Evolutionary conservation across 225 moss, liverwort and hornwort species (phyloP).

Genomic region (Thuidium tamariscinum): DNA sequence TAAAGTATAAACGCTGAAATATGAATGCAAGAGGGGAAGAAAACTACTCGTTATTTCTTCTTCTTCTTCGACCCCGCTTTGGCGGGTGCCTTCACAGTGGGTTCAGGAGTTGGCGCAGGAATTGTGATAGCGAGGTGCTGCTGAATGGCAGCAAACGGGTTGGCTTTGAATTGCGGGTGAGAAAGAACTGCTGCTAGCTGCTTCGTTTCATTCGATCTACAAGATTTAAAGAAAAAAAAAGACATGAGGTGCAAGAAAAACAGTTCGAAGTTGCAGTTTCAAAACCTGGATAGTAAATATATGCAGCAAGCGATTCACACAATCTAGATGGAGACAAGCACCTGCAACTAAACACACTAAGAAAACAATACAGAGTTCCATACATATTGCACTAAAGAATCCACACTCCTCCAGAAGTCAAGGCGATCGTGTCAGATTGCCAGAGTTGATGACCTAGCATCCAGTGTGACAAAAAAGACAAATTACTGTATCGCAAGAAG

Average conservation of each 20-base stretch:
- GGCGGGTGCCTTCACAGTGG: conserved; percentile 5
- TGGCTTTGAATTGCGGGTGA: conserved; percentile 68
- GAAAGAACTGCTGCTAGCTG: conserved; percentile 70
- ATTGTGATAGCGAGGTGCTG: conserved; percentile 62
- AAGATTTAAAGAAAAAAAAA: background rate
- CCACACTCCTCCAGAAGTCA: background rate
- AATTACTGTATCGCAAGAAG: background rate
- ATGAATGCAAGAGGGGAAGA: background rate
- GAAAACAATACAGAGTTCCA: background rate
- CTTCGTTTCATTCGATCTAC: conserved; percentile 54
- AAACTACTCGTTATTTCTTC: background rate
- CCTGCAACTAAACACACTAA: background rate
- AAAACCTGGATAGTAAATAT: background rate
- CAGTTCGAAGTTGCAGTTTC: background rate
- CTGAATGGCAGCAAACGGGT: conserved; percentile 81
- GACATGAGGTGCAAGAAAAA: background rate
- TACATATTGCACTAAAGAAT: background rate
- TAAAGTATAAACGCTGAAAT: background rate
- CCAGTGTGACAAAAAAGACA: background rate
- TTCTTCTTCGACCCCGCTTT: conserved; percentile 17
- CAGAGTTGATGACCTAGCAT: background rate
- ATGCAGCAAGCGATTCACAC: background rate
- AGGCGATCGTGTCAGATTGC: background rate
- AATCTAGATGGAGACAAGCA: background rate
- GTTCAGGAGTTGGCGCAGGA: conserved; percentile 18